phyloP scores from a whole-genome alignment of 192 early-diverging fungal species.

The Linnemannia zychae region DNA sequence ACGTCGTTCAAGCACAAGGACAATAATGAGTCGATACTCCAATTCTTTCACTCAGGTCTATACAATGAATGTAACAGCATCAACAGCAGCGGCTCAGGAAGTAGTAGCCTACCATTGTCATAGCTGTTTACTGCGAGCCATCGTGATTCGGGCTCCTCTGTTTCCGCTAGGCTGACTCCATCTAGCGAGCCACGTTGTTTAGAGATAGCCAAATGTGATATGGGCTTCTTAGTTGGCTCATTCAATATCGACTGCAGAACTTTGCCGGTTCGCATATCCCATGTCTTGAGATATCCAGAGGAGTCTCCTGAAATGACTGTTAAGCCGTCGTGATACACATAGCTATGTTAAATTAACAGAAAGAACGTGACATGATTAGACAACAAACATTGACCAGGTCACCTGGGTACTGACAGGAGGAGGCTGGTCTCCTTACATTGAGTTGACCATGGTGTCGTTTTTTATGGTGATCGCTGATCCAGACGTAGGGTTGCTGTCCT shows the following conservation, averaged over 20 bases:
- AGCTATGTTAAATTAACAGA: slow-evolving; percentile 14
- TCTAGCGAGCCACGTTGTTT: slow-evolving; percentile 43
- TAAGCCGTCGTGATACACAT: slow-evolving; percentile 79
- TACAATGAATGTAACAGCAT: too few species aligned
- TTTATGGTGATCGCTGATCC: slow-evolving; percentile 56
- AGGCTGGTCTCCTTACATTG: slow-evolving; percentile 58
- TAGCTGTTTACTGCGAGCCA: slow-evolving; percentile 94
- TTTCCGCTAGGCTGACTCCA: slow-evolving; percentile 24
- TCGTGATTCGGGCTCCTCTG: slow-evolving; percentile 74
- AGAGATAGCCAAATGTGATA: slow-evolving; percentile 78
- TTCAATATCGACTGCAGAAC: slow-evolving; percentile 69
- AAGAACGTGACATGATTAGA: neutral
- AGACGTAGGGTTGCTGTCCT: slow-evolving; percentile 20
- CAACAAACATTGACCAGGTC: neutral
- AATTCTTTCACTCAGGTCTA: neutral
- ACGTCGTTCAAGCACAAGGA: neutral
- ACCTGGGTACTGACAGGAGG: neutral
- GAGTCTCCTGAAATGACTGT: slow-evolving; percentile 89
- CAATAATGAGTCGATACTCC: neutral
- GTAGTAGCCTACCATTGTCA: slow-evolving; percentile 79
- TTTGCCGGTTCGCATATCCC: slow-evolving; percentile 83
- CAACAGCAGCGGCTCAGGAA: neutral
- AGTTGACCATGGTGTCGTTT: slow-evolving; percentile 88
- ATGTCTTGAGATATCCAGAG: slow-evolving; percentile 89
- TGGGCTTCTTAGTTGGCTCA: slow-evolving; percentile 79